Percentiles rank a stretch among this genome's conserved stretches.
These are phyloP conservation scores for Penicillium cinerascens DNA, from an alignment of 495 filamentous ascomycete genomes.

Conservation along the genomic window DNA sequence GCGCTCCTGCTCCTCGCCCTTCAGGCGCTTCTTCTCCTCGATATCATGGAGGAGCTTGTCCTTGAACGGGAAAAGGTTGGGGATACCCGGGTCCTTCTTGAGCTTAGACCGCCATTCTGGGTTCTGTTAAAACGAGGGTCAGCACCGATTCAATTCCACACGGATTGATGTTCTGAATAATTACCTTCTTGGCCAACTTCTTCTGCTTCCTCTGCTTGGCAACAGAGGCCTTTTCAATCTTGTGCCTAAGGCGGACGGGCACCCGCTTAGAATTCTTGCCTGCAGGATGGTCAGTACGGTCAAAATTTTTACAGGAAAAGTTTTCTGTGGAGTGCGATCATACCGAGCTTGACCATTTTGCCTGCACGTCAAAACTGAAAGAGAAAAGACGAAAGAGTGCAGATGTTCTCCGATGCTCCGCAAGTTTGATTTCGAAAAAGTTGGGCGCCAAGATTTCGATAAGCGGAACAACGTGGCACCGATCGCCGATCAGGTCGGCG, in stretches of 20 bases:
- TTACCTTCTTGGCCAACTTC: constrained; percentile 80
- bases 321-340: constrained; percentile 5
- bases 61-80: constrained; percentile 97
- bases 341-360: constrained; percentile 54
- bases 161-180: not conserved
- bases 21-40: constrained; percentile 76
- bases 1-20: constrained; percentile 71
- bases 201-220: constrained; percentile 85
- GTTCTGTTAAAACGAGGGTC: constrained; percentile 50
- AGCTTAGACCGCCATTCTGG: constrained; percentile 89
- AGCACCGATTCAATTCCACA: not conserved
- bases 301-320: not conserved
- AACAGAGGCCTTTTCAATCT: constrained; percentile 90
- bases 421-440: constrained; percentile 23
- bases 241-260: constrained; percentile 83
- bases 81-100: constrained; percentile 96
- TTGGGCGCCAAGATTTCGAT: constrained; percentile 45
- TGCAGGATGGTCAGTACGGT: constrained; percentile 30
- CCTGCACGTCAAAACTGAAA: constrained; percentile 5
- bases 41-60: constrained; percentile 91
- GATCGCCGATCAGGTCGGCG: constrained; percentile 35
- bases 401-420: constrained; percentile 10
- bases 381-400: constrained; percentile 8
- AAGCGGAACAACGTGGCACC: constrained; percentile 39
- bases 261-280: constrained; percentile 93